phyloP scores from a whole-genome alignment of 202 grass and related monocot species.

The Zoysia matrella region DNA sequence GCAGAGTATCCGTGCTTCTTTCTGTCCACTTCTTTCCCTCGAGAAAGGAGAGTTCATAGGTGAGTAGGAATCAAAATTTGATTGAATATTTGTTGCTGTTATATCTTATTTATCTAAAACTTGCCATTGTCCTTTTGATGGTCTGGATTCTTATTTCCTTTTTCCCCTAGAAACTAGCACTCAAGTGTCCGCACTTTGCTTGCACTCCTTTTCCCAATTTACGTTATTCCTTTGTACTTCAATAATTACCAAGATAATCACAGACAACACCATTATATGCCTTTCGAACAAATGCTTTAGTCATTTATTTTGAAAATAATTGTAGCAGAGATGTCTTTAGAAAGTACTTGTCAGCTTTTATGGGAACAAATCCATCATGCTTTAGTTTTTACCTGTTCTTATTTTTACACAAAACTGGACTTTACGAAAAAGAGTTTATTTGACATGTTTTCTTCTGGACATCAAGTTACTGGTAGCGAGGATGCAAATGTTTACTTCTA shows the following conservation, averaged over 20 bases:
- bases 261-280: not conserved
- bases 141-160: not conserved
- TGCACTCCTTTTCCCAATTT: constrained; percentile 5
- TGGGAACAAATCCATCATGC: constrained; percentile 20
- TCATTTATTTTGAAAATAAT: constrained; percentile 15
- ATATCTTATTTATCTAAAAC: constrained; percentile 22
- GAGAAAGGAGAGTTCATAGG: constrained; percentile 99
- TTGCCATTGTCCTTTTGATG: not conserved
- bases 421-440: not conserved
- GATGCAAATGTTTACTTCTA: constrained; percentile 99
- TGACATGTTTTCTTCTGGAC: constrained; percentile 37
- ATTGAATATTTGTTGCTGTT: constrained; percentile 4
- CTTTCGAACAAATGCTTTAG: constrained; percentile 23
- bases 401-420: not conserved
- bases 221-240: not conserved
- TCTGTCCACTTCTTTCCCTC: constrained; percentile 97
- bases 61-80: constrained; percentile 38
- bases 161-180: not conserved
- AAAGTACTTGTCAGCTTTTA: constrained; percentile 3
- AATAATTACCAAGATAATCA: not conserved
- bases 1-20: constrained; percentile 77
- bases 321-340: not conserved
- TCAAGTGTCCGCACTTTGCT: not conserved
- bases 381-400: not conserved
- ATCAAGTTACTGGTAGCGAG: constrained; percentile 89